These are phyloP conservation scores for Emericellopsis atlantica DNA, from an alignment of 2,329 filamentous ascomycete species.

Conservation along the genomic window DNA sequence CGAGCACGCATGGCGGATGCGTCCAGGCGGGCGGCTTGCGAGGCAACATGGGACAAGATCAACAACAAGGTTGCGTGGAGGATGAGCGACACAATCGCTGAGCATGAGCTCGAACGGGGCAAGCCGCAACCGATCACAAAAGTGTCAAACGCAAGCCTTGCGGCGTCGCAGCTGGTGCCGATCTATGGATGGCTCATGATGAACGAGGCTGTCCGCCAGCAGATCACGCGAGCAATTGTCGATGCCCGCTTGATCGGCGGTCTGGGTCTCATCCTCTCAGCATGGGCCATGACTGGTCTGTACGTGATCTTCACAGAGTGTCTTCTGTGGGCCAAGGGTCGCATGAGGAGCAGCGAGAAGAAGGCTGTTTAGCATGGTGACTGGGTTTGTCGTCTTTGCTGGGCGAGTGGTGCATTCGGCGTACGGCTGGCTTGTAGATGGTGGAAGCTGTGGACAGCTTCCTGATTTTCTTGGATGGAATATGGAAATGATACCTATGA, in stretches of 20 bases:
- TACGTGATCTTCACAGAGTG: constrained; percentile 36
- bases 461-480: no score
- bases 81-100: constrained; percentile 40
- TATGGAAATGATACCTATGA: no score
- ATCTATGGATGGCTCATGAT: constrained; percentile 31
- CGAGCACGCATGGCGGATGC: constrained; percentile 30
- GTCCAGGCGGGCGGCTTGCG: constrained; percentile 42
- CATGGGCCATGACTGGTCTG: constrained; percentile 34
- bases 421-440: no score
- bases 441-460: no score
- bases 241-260: constrained; percentile 31
- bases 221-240: constrained; percentile 21
- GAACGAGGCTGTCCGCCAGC: constrained; percentile 23
- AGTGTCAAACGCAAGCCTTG: not conserved
- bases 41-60: constrained; percentile 60
- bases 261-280: constrained; percentile 30
- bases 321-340: constrained; percentile 23
- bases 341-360: constrained; percentile 14
- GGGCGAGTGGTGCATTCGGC: no score
- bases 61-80: constrained; percentile 57
- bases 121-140: not conserved
- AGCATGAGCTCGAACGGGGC: constrained; percentile 17
- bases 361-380: constrained; percentile 1
- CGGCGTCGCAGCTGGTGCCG: constrained; percentile 17
- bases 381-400: no score